These are phyloP conservation scores for Lasiodiplodia theobromae DNA, from an alignment of 2,329 filamentous ascomycete species.

Conservation along the genomic window DNA sequence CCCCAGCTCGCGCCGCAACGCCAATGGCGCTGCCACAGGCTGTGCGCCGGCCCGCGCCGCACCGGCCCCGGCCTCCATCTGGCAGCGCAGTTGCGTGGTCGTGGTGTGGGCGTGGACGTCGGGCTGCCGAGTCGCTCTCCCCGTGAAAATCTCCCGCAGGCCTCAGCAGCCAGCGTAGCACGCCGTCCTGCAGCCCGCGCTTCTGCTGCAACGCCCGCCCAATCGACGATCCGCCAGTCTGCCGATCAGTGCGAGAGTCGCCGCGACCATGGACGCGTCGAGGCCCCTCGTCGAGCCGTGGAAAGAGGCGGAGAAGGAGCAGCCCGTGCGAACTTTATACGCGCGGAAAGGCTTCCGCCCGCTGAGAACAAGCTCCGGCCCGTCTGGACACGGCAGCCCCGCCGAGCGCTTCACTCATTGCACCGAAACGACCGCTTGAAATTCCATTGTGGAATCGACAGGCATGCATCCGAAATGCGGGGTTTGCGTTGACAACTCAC, in stretches of 20 bases:
- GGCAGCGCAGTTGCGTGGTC: too few species aligned
- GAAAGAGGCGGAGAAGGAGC: neutral
- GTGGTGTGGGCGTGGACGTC: neutral
- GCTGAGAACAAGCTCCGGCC: too few species aligned
- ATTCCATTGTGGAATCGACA: too few species aligned
- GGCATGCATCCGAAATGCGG: too few species aligned
- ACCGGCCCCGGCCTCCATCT: neutral
- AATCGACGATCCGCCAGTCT: neutral
- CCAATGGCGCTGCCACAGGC: neutral
- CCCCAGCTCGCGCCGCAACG: neutral
- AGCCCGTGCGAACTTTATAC: neutral
- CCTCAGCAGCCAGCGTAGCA: neutral
- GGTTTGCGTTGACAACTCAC: neutral
- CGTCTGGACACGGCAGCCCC: too few species aligned
- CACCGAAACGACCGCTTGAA: too few species aligned
- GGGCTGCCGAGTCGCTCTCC: neutral
- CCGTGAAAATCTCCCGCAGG: constrained; percentile 9
- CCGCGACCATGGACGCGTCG: too few species aligned
- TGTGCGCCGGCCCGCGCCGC: constrained; percentile 12
- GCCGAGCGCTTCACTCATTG: too few species aligned
- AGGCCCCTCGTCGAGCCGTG: too few species aligned
- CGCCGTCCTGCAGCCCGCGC: constrained; percentile 22
- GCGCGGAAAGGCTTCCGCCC: neutral
- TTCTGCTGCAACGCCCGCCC: neutral
- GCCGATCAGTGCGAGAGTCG: neutral